Conservation (phyloP, 257 asterid species). For the Solanum sejunctum region DNA sequence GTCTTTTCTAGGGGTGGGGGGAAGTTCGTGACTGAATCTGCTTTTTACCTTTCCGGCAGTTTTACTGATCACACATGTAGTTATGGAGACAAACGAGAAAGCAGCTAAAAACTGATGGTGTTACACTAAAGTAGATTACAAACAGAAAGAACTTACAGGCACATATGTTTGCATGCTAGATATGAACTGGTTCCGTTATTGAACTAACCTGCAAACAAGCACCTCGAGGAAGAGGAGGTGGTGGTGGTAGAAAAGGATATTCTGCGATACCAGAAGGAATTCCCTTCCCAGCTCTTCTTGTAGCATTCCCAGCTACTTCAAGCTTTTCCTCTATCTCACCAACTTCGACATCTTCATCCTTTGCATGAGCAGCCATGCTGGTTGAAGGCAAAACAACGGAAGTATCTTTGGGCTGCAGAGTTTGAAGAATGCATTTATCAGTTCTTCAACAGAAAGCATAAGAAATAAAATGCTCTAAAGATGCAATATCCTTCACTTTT, state of each 20-base stretch:
- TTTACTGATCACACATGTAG: not conserved
- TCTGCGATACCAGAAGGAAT: conserved; percentile 9
- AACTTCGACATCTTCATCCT: conserved; percentile 58
- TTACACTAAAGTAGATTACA: not conserved
- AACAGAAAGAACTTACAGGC: not conserved
- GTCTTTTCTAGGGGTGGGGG: not conserved
- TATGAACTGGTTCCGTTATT: not conserved
- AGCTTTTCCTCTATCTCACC: conserved; percentile 40
- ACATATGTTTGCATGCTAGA: not conserved
- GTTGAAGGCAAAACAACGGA: conserved; percentile 48
- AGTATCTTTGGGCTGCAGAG: conserved; percentile 43
- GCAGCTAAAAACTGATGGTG: not conserved
- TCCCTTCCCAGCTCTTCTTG: conserved; percentile 17
- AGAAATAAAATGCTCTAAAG: not conserved
- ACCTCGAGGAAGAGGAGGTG: conserved; percentile 48
- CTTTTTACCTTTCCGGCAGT: not conserved
- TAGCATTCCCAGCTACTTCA: conserved; percentile 17
- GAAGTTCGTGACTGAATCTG: not conserved
- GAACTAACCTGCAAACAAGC: conserved; percentile 46
- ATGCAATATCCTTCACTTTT: not conserved
- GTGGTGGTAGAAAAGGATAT: conserved; percentile 43
- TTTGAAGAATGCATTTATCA: not conserved
- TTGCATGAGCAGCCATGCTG: conserved; percentile 75
- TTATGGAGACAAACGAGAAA: not conserved
- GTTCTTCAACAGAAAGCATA: not conserved